Percentiles rank a stretch among this genome's conserved stretches.
Evolutionary conservation across 1,284 basidiomycete species (phyloP).

Genomic region (Microstroma glucosiphilum): DNA sequence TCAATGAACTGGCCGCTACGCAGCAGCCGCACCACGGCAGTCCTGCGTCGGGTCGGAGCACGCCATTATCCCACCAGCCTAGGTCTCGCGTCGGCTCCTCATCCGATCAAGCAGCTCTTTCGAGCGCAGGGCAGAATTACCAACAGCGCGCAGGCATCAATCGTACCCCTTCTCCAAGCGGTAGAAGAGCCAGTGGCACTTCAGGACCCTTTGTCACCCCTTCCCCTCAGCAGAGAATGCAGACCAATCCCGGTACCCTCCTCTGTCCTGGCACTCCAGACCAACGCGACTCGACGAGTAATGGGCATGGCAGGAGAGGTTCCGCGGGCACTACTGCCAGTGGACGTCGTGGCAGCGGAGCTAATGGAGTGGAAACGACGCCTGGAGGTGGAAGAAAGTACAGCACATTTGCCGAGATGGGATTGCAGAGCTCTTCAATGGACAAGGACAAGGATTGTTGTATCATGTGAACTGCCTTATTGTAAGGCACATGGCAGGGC

Average conservation of each 20-base stretch:
- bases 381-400: constrained; percentile 1
- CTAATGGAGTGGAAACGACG: not conserved
- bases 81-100: no score
- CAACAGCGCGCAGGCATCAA: no score
- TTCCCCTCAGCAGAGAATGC: no score
- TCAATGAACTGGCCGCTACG: constrained; percentile 23
- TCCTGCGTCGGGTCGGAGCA: no score
- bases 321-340: not conserved
- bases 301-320: not conserved
- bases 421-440: not conserved
- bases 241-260: not conserved
- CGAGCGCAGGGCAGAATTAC: no score
- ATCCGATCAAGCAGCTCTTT: no score
- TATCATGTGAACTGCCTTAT: not conserved
- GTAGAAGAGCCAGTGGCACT: not conserved
- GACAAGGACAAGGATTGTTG: not conserved
- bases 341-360: not conserved
- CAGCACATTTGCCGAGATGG: constrained; percentile 6
- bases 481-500: not conserved
- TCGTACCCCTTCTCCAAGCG: no score
- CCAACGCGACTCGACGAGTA: not conserved
- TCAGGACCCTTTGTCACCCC: not conserved
- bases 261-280: not conserved
- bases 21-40: no score
- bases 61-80: no score